Evolutionary conservation across 75 land plant species (phyloP).

Genomic region (Pinus taeda): DNA sequence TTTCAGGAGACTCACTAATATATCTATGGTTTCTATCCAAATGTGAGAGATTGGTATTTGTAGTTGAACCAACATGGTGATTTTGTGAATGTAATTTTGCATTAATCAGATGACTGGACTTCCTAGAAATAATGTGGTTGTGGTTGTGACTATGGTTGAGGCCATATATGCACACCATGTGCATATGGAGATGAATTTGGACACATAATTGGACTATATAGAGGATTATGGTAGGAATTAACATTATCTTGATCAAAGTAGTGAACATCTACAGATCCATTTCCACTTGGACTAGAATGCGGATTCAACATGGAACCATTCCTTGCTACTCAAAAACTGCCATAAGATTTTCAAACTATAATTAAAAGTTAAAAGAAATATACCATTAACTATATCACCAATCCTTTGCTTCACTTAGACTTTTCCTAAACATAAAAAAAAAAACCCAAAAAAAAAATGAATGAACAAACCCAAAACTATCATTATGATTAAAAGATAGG

Average conservation of each 20-base stretch:
- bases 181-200: conserved; percentile 50
- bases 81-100: conserved; percentile 33
- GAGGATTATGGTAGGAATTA: conserved; percentile 33
- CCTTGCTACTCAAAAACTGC: background rate
- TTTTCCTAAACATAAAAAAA: background rate
- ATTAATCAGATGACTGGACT: conserved; percentile 38
- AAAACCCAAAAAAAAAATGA: background rate
- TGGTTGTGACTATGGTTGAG: background rate
- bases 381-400: background rate
- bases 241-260: conserved; percentile 54
- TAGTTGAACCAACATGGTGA: conserved; percentile 53
- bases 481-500: conserved; percentile 31
- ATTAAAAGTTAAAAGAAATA: background rate
- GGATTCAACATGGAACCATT: background rate
- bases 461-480: conserved; percentile 28
- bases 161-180: conserved; percentile 26
- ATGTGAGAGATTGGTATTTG: conserved; percentile 46
- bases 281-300: conserved; percentile 36
- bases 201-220: conserved; percentile 51
- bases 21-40: conserved; percentile 39
- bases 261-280: conserved; percentile 38
- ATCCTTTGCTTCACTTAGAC: background rate
- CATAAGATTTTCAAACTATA: background rate
- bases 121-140: conserved; percentile 34
- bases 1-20: conserved; percentile 41